These are phyloP conservation scores for Kingdonia uniflora DNA, from an alignment of 164 flowering plant species.

Conservation along the genomic window DNA sequence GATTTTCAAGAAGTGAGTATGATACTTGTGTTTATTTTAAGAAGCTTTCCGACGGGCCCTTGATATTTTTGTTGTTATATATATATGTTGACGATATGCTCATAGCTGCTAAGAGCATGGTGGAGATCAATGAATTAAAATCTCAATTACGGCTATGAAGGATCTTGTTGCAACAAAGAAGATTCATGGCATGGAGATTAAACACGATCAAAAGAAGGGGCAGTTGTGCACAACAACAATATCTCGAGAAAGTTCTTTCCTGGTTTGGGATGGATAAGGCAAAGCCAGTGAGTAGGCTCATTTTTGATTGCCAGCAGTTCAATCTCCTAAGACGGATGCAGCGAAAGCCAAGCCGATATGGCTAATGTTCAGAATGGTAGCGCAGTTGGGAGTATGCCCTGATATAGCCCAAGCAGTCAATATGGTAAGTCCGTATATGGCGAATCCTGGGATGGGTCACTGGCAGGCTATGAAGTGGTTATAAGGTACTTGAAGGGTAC, in stretches of 20 bases:
- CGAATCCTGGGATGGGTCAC: no score
- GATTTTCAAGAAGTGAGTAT: slow-evolving; percentile 4
- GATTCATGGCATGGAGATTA: no score
- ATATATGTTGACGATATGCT: neutral
- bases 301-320: neutral
- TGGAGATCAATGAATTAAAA: slow-evolving; percentile 2
- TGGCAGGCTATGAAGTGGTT: no score
- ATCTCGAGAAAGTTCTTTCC: neutral
- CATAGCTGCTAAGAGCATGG: slow-evolving; percentile 5
- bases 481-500: no score
- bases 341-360: slow-evolving; percentile 6
- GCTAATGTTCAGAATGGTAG: slow-evolving; percentile 7
- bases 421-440: slow-evolving; percentile 4
- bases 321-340: neutral
- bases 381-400: slow-evolving; percentile 8
- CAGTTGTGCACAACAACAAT: neutral
- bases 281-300: neutral
- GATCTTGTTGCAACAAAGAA: no score
- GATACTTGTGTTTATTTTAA: slow-evolving; percentile 5
- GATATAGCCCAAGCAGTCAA: slow-evolving; percentile 4
- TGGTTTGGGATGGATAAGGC: neutral
- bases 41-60: neutral
- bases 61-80: no score
- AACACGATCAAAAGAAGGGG: slow-evolving; percentile 1
- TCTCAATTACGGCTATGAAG: neutral